Evolutionary conservation across 768 basidiomycete species (phyloP).

Genomic region (Auriscalpium vulgare): DNA sequence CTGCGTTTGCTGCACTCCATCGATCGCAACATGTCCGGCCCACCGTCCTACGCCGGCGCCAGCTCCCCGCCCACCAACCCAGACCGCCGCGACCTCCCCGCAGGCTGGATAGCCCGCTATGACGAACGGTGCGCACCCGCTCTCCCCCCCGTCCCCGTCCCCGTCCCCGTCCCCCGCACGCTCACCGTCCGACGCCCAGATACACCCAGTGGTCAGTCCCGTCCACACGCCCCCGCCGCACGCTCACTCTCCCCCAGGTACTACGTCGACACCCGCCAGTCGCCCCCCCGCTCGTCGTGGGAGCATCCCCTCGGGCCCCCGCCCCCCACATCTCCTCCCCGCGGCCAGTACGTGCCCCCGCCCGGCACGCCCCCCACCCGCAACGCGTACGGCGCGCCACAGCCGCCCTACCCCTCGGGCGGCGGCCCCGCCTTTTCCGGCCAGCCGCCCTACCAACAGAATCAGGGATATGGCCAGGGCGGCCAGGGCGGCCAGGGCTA

Average conservation of each 20-base stretch:
- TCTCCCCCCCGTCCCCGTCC: conserved; percentile 16
- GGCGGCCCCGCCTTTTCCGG: conserved; percentile 6
- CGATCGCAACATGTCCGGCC: conserved; percentile 38
- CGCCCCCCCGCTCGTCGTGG: conserved; percentile 64
- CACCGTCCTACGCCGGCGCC: conserved; percentile 19
- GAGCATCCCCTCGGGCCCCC: conserved; percentile 57
- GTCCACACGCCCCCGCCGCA: neutral
- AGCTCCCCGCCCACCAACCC: conserved; percentile 28
- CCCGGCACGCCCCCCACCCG: conserved; percentile 38
- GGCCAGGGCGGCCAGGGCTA: conserved; percentile 20
- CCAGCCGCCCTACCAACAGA: conserved; percentile 7
- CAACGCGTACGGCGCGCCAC: conserved; percentile 24
- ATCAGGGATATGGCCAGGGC: conserved; percentile 19
- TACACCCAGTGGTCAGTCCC: conserved; percentile 56
- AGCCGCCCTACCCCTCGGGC: conserved; percentile 24
- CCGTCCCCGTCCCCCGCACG: conserved; percentile 16
- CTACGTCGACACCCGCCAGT: conserved; percentile 61
- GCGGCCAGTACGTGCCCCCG: conserved; percentile 28
- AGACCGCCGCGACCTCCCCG: conserved; percentile 55
- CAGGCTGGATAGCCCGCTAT: conserved; percentile 63
- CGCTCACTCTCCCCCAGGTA: conserved; percentile 40
- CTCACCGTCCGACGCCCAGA: conserved; percentile 28
- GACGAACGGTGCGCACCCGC: conserved; percentile 52
- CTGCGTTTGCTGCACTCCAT: conserved; percentile 14
- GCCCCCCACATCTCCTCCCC: conserved; percentile 19